These are phyloP conservation scores for Saccharomycopsis crataegensis DNA, from an alignment of 1,139 yeast species.

Conservation along the genomic window DNA sequence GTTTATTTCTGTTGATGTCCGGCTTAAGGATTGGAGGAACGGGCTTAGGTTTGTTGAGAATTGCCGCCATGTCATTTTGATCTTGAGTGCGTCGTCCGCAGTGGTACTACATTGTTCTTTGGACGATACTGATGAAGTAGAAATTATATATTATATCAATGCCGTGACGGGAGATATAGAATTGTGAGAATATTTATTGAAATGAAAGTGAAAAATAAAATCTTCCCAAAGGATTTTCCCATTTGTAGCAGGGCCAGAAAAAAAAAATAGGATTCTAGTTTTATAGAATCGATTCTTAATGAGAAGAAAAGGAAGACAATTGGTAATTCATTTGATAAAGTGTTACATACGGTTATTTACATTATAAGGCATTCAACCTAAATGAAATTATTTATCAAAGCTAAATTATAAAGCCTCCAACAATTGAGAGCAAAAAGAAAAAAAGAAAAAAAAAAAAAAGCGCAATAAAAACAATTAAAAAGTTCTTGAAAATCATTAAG, in stretches of 20 bases:
- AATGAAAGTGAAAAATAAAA: neutral
- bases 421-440: neutral
- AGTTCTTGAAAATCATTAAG: too few species aligned
- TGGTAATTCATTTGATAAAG: too few species aligned
- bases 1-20: slow-evolving; percentile 34
- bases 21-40: slow-evolving; percentile 49
- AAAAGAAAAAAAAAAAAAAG: neutral
- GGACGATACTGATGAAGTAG: slow-evolving; percentile 50
- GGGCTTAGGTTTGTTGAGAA: slow-evolving; percentile 48
- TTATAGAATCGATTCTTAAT: neutral
- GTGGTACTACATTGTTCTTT: slow-evolving; percentile 50
- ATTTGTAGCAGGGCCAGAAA: neutral
- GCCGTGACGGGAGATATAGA: slow-evolving; percentile 26
- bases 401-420: too few species aligned
- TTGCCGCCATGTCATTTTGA: slow-evolving; percentile 45
- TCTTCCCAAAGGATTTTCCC: neutral
- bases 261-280: neutral
- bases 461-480: too few species aligned
- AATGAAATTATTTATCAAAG: too few species aligned
- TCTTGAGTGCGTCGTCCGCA: slow-evolving; percentile 41
- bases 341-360: too few species aligned
- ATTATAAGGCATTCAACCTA: too few species aligned
- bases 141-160: slow-evolving; percentile 45
- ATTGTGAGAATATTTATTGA: neutral
- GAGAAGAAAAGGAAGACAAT: neutral